phyloP scores from a whole-genome alignment of 352 stramenopile species.

The Phytopythium oedochilum region DNA sequence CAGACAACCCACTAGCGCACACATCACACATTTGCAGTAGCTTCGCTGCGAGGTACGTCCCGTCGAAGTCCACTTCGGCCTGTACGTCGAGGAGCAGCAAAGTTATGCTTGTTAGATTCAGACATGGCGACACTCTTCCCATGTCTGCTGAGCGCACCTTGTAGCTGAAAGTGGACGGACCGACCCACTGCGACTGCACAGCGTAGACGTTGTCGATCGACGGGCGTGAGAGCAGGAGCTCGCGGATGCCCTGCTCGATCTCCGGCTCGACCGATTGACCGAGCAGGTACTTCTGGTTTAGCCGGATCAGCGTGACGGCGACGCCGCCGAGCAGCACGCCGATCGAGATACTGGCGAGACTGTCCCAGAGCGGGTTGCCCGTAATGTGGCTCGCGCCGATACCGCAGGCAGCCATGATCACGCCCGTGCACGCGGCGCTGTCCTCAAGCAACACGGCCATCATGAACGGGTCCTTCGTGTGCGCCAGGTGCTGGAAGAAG shows the following conservation, averaged over 20 bases:
- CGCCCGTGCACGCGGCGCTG: slow-evolving; percentile 93
- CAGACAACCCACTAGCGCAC: slow-evolving; percentile 3
- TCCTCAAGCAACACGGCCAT: slow-evolving; percentile 97
- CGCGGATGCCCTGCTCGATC: slow-evolving; percentile 81
- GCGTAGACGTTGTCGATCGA: slow-evolving; percentile 94
- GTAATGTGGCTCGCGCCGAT: slow-evolving; percentile 92
- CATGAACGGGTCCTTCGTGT: slow-evolving; percentile 94
- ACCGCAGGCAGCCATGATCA: slow-evolving; percentile 93
- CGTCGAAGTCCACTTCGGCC: slow-evolving; percentile 99
- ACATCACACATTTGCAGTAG: slow-evolving; percentile 78
- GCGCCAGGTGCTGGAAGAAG: slow-evolving; percentile 61
- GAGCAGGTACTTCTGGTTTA: slow-evolving; percentile 97
- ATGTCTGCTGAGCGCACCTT: slow-evolving; percentile 88
- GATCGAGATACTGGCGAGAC: slow-evolving; percentile 94
- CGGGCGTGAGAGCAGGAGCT: slow-evolving; percentile 71
- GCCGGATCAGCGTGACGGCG: slow-evolving; percentile 86
- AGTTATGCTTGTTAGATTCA: background rate
- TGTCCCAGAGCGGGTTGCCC: slow-evolving; percentile 94
- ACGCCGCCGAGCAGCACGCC: slow-evolving; percentile 92
- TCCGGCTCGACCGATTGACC: slow-evolving; percentile 94
- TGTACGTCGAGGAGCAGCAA: slow-evolving; percentile 6
- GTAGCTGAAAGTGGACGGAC: slow-evolving; percentile 97
- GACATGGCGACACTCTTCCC: no score
- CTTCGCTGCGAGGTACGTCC: slow-evolving; percentile 95
- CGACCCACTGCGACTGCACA: slow-evolving; percentile 98